Conservation (phyloP, 768 basidiomycete species). For the Naganishia vaughanmartiniae region DNA sequence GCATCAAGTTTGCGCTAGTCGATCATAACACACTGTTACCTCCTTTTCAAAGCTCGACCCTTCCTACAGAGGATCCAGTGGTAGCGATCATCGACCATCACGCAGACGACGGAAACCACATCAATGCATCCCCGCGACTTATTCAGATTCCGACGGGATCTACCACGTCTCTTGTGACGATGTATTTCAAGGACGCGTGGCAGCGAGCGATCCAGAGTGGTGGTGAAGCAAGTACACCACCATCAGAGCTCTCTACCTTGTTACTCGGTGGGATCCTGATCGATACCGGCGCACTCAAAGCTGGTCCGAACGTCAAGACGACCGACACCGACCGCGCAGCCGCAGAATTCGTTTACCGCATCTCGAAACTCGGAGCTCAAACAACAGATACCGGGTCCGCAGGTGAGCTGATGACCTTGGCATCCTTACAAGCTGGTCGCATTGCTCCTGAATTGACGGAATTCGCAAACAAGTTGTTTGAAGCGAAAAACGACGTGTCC, state of each 20-base stretch:
- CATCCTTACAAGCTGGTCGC: conserved; percentile 8
- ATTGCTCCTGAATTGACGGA: conserved; percentile 27
- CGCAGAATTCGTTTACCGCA: conserved; percentile 61
- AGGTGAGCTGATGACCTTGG: conserved; percentile 37
- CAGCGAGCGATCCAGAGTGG: conserved; percentile 32
- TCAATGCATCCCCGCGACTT: conserved; percentile 62
- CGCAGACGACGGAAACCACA: conserved; percentile 72
- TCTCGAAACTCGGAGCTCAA: not conserved
- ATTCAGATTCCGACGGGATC: conserved; percentile 68
- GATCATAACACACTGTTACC: conserved; percentile 79
- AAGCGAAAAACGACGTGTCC: conserved; percentile 67
- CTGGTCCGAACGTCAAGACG: conserved; percentile 68
- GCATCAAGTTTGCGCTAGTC: conserved; percentile 70
- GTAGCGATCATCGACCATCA: conserved; percentile 86
- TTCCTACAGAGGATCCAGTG: conserved; percentile 58
- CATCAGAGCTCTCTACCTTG: conserved; percentile 66
- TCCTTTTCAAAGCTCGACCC: conserved; percentile 32
- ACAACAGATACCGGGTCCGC: conserved; percentile 33
- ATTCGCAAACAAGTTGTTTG: conserved; percentile 57
- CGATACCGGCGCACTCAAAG: conserved; percentile 77
- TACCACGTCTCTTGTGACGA: conserved; percentile 68
- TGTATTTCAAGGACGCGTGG: conserved; percentile 54
- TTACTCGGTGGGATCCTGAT: conserved; percentile 76
- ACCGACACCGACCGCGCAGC: conserved; percentile 64
- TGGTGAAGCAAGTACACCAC: conserved; percentile 36